Base-by-base conservation (phyloP, 441 rosid genomes). In the Pelargonium citronellum region DNA sequence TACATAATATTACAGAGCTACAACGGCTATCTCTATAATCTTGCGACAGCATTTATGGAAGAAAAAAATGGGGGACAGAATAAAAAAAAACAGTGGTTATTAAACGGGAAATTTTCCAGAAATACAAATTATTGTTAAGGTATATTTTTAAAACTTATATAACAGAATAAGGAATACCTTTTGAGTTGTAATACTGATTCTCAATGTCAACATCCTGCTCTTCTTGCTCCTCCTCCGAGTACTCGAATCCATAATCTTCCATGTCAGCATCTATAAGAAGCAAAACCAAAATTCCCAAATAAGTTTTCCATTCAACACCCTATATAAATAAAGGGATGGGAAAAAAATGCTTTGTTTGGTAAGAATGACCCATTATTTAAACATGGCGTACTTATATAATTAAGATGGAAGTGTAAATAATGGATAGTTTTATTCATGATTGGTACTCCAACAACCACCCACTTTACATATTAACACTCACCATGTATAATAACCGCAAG, bases 221-320 rank as follows among this genome's bases (percentile, higher is more conserved):
- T 78, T 92, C 98, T 11, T 91, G 99, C 80, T 95, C 99, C 77
- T 90, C 98, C 57, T 95, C 98, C 22, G 99, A 95, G 83, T 95
- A 95, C 79, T 87, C 99, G 64, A 90, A 89, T 49, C 99, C 99
- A 67, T 95, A 95, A 77, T 95, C 99, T 74, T 92, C 99, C 99
- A 95, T 95, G 83, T 95, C 99, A 30, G 97, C 98, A 87, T 95
- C 99, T 95, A 53, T 53, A 15, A 15, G 3, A 53, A 53, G 10
- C 60, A 53, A 53, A 53, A 53, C 60, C 17, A n/a, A 53, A n/a
- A 15, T 16, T 53, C 8, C 60, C 60, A 15, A n/a, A 53, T 16
- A 15, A 53, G 60, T 53, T 15, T 13, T 51, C 58, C 15, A 12
- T 51, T 5, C 6, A 51, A 51, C 16, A 13, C 58, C 7, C 53